A percentile compares a stretch with the other conserved stretches of the same genome.
These are phyloP conservation scores for Ophiostoma himal-ulmi DNA, from an alignment of 2,329 filamentous ascomycete species.

Conservation along the genomic window DNA sequence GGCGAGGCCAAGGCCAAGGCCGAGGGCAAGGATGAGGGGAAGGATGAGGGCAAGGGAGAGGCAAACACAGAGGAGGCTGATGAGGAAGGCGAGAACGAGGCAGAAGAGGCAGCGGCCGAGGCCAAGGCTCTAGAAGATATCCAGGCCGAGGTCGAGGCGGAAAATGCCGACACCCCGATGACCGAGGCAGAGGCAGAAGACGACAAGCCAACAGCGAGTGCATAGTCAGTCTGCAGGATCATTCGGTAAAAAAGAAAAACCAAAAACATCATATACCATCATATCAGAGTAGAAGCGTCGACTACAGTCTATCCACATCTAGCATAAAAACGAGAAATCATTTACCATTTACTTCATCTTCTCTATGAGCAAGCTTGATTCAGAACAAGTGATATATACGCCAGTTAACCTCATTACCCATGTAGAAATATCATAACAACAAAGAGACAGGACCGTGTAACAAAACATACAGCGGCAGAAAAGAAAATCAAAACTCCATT, in stretches of 20 bases:
- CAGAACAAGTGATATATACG: neutral
- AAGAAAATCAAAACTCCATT: conserved; percentile 46
- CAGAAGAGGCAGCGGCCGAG: neutral
- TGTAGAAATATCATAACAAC: neutral
- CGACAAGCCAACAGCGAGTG: neutral
- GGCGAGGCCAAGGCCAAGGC: conserved; percentile 28
- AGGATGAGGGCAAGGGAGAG: conserved; percentile 10
- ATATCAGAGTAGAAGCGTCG: no score
- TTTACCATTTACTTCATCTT: neutral
- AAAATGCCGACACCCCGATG: neutral
- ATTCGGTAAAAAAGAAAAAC: neutral
- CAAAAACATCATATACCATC: neutral
- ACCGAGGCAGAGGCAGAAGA: neutral
- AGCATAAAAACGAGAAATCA: neutral
- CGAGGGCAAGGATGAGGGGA: neutral
- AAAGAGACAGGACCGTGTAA: no score
- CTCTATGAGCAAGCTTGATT: no score
- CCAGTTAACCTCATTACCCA: neutral
- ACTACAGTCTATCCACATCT: no score
- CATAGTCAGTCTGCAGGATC: neutral
- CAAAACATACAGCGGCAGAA: neutral
- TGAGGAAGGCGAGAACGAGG: neutral
- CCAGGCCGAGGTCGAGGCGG: neutral
- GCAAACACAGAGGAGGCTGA: neutral
- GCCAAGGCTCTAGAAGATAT: no score